phyloP scores from a whole-genome alignment of 257 asterid species.

The Schizonepeta tenuifolia region DNA sequence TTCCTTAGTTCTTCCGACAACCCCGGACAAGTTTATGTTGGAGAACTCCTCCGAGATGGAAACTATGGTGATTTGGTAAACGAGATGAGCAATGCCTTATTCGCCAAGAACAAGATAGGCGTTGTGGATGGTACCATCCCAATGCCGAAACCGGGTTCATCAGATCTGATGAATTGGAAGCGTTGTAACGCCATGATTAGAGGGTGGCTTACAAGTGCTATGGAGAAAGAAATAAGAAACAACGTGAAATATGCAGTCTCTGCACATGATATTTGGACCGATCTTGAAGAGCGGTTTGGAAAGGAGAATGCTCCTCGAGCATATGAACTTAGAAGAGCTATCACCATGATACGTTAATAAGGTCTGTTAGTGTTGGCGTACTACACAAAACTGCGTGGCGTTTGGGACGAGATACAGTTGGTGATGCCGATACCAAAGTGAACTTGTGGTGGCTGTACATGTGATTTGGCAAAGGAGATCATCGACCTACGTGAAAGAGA shows the following conservation, averaged over 20 bases:
- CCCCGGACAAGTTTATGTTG: neutral
- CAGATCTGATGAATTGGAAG: neutral
- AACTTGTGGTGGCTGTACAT: neutral
- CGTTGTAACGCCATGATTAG: constrained; percentile 5
- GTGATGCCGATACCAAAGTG: neutral
- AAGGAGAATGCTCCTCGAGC: neutral
- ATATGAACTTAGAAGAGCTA: neutral
- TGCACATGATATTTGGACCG: neutral
- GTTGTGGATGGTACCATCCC: neutral
- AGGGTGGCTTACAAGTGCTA: constrained; percentile 6
- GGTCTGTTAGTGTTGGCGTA: neutral
- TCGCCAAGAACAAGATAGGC: constrained; percentile 3
- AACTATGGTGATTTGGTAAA: constrained; percentile 18
- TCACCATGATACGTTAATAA: neutral
- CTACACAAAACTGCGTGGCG: neutral
- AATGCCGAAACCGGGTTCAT: neutral
- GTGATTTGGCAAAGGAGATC: neutral
- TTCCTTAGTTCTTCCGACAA: neutral
- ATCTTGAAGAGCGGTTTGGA: neutral
- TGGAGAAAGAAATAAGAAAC: neutral
- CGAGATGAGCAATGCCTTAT: constrained; percentile 13
- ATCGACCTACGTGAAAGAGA: neutral
- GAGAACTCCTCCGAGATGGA: neutral
- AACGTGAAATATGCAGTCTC: neutral
- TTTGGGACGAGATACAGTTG: neutral